Evolutionary conservation across 805 yeast genomes (phyloP), one percentile per base, ranked within the genome.

Genomic region (Sporopachydermia lactativora): DNA sequence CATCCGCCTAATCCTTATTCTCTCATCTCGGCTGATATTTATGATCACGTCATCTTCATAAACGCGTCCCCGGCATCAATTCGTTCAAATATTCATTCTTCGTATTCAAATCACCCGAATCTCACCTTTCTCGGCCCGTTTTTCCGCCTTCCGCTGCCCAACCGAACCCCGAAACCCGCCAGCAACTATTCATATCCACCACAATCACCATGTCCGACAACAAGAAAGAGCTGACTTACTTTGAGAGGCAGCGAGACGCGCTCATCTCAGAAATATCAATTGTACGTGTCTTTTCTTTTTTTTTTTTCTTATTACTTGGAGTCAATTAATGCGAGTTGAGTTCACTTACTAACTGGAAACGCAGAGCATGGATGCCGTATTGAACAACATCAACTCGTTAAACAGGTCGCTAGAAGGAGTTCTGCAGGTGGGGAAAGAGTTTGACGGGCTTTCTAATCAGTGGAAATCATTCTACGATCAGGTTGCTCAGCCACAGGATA

Each of bases 381-480:
- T 79, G 40, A 65, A 73, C 49, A 77, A 77, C 48, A 56, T 81
- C 43, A 79, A 77, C 48, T 68, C 75, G 15, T 60, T 81, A 44
- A 81, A 81, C 52, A 65, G 84, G 36, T 71, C 86, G 0, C 58
- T 81, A 40, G 80, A 77, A 47, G 75, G 73, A 36, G 71, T 77
- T 2, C 68, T 79, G 13, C 78, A 80, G 16, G 83, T 81, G 2
- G 88, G 92, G 1, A 75, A 75, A 51, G 88, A 79, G 44, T 81
- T 81, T 49, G 82, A 80, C 43, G 70, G 72, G 39, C 82, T 80
- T 13, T 71, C 86, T 2, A 59, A 66, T n/a, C 61, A 81, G 28
- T 81, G 94, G 94, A 61, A 68, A 24, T 68, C 68, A 31, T 80
- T 81, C 50, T 79, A 81, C 49, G 72, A 73, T 50, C 75, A 75